Evolutionary conservation across 179 eudicot genomes (phyloP).

Genomic region (Silene vulgaris): DNA sequence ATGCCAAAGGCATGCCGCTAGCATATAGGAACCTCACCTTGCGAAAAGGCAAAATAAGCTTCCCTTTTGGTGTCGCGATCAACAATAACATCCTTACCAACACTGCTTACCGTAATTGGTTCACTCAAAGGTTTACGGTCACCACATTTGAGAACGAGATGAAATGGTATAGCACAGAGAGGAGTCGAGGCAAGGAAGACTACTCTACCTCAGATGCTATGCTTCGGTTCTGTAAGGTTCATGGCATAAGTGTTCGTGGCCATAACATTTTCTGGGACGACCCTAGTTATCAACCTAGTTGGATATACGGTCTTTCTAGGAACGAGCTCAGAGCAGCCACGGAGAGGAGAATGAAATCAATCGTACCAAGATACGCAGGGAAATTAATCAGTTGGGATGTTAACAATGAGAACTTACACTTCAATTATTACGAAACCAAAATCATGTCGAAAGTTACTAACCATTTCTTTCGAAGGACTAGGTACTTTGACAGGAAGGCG

Average conservation of each 20-base stretch:
- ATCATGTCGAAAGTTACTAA: constrained; percentile 27
- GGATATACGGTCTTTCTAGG: constrained; percentile 35
- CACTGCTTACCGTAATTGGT: constrained; percentile 49
- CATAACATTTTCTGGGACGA: constrained; percentile 67
- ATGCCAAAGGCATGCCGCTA: constrained; percentile 33
- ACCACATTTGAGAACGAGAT: constrained; percentile 60
- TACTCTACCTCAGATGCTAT: constrained; percentile 46
- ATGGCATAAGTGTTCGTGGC: constrained; percentile 42
- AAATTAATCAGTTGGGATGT: constrained; percentile 25
- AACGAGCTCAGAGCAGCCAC: constrained; percentile 27
- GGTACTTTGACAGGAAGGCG: constrained; percentile 24
- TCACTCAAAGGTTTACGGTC: constrained; percentile 34
- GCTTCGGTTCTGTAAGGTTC: constrained; percentile 29
- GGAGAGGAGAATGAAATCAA: constrained; percentile 30
- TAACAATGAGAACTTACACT: constrained; percentile 16
- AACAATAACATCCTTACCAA: constrained; percentile 39
- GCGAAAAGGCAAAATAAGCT: constrained; percentile 15
- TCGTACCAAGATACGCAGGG: constrained; percentile 33
- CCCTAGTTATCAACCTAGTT: constrained; percentile 30
- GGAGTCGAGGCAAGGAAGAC: constrained; percentile 31
- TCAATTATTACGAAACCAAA: constrained; percentile 29
- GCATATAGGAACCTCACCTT: constrained; percentile 30
- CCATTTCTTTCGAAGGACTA: constrained; percentile 19
- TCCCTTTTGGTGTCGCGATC: constrained; percentile 49
- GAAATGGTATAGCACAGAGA: constrained; percentile 55